Conservation (phyloP, 768 basidiomycete genomes). For the Tremella yokohamensis region DNA sequence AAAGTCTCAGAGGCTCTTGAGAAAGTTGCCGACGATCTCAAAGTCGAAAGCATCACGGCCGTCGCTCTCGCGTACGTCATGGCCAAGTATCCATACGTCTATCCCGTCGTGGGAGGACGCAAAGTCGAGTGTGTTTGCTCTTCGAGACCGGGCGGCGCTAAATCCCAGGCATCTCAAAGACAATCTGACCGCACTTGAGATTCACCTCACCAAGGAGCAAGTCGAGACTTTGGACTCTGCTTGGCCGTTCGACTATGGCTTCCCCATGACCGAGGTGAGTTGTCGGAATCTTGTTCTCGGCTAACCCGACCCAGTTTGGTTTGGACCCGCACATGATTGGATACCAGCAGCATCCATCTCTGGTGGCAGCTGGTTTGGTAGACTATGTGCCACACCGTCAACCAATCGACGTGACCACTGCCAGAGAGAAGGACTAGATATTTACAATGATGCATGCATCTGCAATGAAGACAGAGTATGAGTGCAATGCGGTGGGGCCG, state of each 20-base stretch:
- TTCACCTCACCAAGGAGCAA: conserved; percentile 29
- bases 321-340: conserved; percentile 19
- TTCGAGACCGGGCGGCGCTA: background rate
- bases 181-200: conserved; percentile 24
- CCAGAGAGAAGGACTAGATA: too few species aligned
- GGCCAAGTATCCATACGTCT: conserved; percentile 29
- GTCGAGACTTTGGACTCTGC: conserved; percentile 28
- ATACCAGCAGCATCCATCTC: conserved; percentile 15
- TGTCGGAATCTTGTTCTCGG: background rate
- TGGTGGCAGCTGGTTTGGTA: conserved; percentile 13
- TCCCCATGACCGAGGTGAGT: conserved; percentile 11
- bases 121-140: conserved; percentile 29
- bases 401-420: conserved; percentile 11
- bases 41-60: conserved; percentile 18
- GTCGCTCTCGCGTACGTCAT: conserved; percentile 12
- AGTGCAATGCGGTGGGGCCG: too few species aligned
- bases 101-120: conserved; percentile 38
- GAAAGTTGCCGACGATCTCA: conserved; percentile 29
- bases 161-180: conserved; percentile 27
- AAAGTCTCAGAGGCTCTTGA: conserved; percentile 30
- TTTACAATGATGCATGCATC: too few species aligned
- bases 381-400: conserved; percentile 13
- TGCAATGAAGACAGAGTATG: too few species aligned
- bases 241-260: conserved; percentile 26
- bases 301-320: conserved; percentile 11